Evolutionary conservation across 164 flowering plant genomes (phyloP).

Genomic region (Aristolochia fimbriata): DNA sequence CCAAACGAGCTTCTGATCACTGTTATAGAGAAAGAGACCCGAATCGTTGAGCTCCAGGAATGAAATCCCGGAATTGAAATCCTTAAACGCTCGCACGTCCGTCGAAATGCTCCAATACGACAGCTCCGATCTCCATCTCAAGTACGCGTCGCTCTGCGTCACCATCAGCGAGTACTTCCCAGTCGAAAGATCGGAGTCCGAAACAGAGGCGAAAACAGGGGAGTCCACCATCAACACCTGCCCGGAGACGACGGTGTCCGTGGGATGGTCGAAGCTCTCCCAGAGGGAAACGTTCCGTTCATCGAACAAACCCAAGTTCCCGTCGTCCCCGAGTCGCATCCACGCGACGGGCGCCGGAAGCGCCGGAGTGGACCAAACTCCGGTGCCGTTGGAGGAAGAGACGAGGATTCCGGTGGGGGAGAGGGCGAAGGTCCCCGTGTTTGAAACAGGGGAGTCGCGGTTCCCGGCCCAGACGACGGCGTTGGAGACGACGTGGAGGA

Average conservation of each 20-base stretch:
- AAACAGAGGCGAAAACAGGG: conserved; percentile 24
- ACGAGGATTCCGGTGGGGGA: conserved; percentile 40
- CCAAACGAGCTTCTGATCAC: conserved; percentile 36
- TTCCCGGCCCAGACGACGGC: conserved; percentile 78
- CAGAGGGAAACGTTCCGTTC: conserved; percentile 3
- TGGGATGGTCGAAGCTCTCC: conserved; percentile 14
- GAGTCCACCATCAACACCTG: conserved; percentile 34
- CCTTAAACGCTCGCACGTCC: conserved; percentile 33
- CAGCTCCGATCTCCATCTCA: conserved; percentile 45
- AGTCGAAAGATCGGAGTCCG: conserved; percentile 26
- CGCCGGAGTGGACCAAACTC: conserved; percentile 55
- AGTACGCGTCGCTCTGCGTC: conserved; percentile 29
- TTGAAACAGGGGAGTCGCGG: conserved; percentile 45
- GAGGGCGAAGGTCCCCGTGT: conserved; percentile 37
- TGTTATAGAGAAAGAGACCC: conserved; percentile 48
- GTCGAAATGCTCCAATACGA: conserved; percentile 66
- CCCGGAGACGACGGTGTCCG: conserved; percentile 30
- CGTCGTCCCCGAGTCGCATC: conserved; percentile 2
- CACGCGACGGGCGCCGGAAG: conserved; percentile 27
- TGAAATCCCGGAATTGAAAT: conserved; percentile 27
- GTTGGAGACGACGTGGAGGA: conserved; percentile 50
- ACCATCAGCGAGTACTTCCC: conserved; percentile 43
- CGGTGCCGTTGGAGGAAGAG: conserved; percentile 21
- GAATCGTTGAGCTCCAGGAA: conserved; percentile 38
- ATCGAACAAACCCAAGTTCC: conserved; percentile 7